These are phyloP conservation scores for Heliamphora exappendiculata DNA, from an alignment of 148 eudicot species.

Conservation along the genomic window DNA sequence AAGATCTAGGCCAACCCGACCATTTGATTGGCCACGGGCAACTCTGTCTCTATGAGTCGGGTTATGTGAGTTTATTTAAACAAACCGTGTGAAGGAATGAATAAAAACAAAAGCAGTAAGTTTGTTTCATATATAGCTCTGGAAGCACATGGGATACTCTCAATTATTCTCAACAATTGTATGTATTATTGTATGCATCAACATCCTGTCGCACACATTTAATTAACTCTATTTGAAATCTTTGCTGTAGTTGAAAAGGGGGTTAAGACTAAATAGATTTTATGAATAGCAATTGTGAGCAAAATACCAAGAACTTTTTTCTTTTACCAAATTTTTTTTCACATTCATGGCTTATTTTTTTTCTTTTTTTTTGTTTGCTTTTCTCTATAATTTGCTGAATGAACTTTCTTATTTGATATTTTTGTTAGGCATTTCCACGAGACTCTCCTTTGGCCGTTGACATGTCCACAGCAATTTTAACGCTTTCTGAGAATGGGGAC, in stretches of 20 bases:
- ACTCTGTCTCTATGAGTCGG: background rate
- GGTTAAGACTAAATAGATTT: background rate
- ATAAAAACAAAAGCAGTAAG: too few relatives aligned
- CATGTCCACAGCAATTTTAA: conserved; percentile 78
- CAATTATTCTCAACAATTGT: too few relatives aligned
- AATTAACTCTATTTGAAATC: background rate
- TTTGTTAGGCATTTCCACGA: conserved; percentile 75
- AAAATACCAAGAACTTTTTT: background rate
- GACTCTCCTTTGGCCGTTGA: conserved; percentile 90
- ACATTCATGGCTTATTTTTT: background rate
- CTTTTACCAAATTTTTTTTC: background rate
- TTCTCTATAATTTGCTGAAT: conserved; percentile 1
- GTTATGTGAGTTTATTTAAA: background rate
- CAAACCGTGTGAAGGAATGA: background rate
- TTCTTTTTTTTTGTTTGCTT: background rate
- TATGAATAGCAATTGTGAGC: background rate
- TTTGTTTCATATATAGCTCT: too few relatives aligned
- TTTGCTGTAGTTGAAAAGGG: background rate
- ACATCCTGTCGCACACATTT: background rate
- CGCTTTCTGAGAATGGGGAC: conserved; percentile 82
- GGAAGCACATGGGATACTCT: background rate
- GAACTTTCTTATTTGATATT: background rate
- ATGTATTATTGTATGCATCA: background rate
- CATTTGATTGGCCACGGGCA: background rate
- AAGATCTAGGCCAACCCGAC: too few relatives aligned